phyloP scores from a whole-genome alignment of 495 filamentous ascomycete genomes.

The Chaetomium fimeti region DNA sequence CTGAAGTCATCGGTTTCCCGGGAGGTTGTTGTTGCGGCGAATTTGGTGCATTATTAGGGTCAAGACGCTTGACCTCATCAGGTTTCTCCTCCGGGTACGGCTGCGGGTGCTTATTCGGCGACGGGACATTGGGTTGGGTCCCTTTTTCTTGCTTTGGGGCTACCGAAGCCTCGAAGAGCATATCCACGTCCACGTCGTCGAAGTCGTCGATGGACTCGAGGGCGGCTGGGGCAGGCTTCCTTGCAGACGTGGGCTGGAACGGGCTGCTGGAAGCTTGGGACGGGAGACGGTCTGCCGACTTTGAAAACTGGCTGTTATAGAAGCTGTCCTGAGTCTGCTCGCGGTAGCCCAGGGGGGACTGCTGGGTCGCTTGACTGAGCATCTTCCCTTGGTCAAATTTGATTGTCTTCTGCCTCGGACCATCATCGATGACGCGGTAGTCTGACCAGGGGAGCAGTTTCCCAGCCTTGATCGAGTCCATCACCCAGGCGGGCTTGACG shows the following conservation, averaged over 20 bases:
- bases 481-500: slow-evolving; percentile 94
- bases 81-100: neutral
- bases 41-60: neutral
- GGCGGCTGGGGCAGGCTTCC: slow-evolving; percentile 5
- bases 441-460: slow-evolving; percentile 79
- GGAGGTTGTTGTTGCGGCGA: neutral
- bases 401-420: slow-evolving; percentile 70
- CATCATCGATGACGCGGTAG: slow-evolving; percentile 79
- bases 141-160: neutral
- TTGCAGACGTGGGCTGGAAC: slow-evolving; percentile 26
- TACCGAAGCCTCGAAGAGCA: slow-evolving; percentile 11
- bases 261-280: slow-evolving; percentile 25
- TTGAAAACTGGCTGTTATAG: slow-evolving; percentile 70
- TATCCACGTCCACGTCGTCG: slow-evolving; percentile 28
- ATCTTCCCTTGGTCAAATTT: slow-evolving; percentile 67
- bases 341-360: slow-evolving; percentile 58
- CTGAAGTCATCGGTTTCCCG: slow-evolving; percentile 63
- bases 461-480: slow-evolving; percentile 80
- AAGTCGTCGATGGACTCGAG: slow-evolving; percentile 22
- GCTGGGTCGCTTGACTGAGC: slow-evolving; percentile 55
- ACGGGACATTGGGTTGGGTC: neutral
- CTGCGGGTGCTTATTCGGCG: neutral
- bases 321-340: slow-evolving; percentile 75
- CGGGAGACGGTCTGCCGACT: slow-evolving; percentile 20
- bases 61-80: neutral